Evolutionary conservation across 148 eudicot species (phyloP).

Genomic region (Vaccinium macrocarpon): DNA sequence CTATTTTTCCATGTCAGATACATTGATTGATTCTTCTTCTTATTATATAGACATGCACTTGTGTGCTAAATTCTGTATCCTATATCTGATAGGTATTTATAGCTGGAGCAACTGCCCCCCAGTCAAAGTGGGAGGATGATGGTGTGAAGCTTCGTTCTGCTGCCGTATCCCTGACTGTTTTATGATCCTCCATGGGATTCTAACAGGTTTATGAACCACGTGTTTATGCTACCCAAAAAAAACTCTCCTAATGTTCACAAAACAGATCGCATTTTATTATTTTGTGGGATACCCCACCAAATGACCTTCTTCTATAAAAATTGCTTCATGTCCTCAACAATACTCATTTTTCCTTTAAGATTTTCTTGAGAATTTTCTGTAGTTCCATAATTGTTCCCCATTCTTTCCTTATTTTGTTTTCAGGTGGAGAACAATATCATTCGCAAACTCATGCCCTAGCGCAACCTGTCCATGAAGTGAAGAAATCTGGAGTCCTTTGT

Average conservation of each 20-base stretch:
- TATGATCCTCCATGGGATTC: conserved; percentile 26
- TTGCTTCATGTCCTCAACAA: neutral
- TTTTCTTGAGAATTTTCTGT: too few species aligned
- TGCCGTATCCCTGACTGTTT: conserved; percentile 71
- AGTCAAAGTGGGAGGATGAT: conserved; percentile 70
- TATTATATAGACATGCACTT: neutral
- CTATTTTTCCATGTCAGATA: neutral
- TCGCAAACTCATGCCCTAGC: neutral
- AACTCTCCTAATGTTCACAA: neutral
- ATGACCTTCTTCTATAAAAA: neutral
- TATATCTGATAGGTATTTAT: conserved; percentile 52
- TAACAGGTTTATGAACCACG: conserved; percentile 14
- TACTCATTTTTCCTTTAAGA: neutral
- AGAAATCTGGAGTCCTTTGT: neutral
- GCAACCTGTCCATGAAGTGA: neutral
- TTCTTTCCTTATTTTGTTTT: neutral
- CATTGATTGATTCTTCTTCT: neutral
- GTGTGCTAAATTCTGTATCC: neutral
- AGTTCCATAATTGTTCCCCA: neutral
- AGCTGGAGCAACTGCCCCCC: conserved; percentile 81
- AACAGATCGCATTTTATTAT: neutral
- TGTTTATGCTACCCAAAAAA: neutral
- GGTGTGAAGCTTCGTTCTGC: conserved; percentile 96
- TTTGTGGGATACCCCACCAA: neutral
- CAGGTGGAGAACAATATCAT: neutral